These are phyloP conservation scores for Trichosporon sp. DNA, from an alignment of 1,284 basidiomycete species.

Conservation along the genomic window DNA sequence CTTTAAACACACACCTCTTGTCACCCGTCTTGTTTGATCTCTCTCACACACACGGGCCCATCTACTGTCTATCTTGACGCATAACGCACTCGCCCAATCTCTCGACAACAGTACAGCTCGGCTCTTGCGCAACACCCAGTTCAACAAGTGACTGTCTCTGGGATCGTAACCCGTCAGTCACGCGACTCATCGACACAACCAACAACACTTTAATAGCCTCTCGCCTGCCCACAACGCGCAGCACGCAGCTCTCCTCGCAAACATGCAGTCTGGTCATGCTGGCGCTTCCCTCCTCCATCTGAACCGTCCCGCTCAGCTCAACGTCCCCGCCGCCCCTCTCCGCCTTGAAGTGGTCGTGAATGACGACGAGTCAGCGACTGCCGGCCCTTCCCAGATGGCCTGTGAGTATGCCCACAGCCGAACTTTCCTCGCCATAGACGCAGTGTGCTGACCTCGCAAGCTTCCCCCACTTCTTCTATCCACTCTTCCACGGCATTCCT, in stretches of 20 bases:
- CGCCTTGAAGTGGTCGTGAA: slow-evolving; percentile 9
- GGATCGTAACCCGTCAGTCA: neutral
- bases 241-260: neutral
- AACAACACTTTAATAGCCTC: neutral
- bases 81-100: neutral
- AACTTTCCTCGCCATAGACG: neutral
- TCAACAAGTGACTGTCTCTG: neutral
- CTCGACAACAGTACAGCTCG: neutral
- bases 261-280: slow-evolving; percentile 6
- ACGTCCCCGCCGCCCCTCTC: neutral
- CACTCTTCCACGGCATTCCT: slow-evolving; percentile 15
- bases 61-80: neutral
- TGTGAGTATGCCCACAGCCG: slow-evolving; percentile 5
- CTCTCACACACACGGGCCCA: neutral
- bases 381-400: neutral
- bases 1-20: neutral
- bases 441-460: slow-evolving; percentile 2
- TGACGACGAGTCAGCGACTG: neutral
- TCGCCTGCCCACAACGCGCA: neutral
- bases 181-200: neutral
- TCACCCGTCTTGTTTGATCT: too few species aligned
- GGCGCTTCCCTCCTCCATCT: slow-evolving; percentile 38
- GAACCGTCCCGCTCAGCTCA: slow-evolving; percentile 29
- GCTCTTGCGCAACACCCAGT: neutral
- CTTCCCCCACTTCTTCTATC: slow-evolving; percentile 14